phyloP scores from a whole-genome alignment of 2,329 filamentous ascomycete genomes.

The Talaromyces sp. region DNA sequence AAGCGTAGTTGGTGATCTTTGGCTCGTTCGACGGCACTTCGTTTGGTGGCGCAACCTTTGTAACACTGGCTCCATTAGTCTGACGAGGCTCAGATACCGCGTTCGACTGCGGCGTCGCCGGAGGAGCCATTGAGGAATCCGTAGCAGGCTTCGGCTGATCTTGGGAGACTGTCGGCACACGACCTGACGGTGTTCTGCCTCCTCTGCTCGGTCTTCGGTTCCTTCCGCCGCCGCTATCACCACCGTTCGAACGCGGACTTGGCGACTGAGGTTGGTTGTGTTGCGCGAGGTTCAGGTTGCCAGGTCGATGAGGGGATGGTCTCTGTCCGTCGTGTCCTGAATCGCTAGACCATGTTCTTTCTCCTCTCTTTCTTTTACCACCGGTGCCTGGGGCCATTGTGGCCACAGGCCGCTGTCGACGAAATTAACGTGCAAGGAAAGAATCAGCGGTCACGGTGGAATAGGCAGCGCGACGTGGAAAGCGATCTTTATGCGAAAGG shows the following conservation, averaged over 20 bases:
- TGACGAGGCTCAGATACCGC: constrained; percentile 32
- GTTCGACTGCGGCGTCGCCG: constrained; percentile 30
- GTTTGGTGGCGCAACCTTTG: constrained; percentile 23
- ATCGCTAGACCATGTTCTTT: constrained; percentile 47
- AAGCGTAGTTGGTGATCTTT: constrained; percentile 57
- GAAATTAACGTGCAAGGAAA: constrained; percentile 21
- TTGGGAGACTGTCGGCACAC: constrained; percentile 38
- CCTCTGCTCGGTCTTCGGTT: constrained; percentile 40
- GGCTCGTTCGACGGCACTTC: constrained; percentile 23
- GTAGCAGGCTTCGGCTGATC: constrained; percentile 33
- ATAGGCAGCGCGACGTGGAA: constrained; percentile 33
- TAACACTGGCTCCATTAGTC: constrained; percentile 30
- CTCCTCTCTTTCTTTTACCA: constrained; percentile 57
- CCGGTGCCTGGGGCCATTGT: constrained; percentile 52
- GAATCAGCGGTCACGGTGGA: constrained; percentile 26
- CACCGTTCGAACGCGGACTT: constrained; percentile 35
- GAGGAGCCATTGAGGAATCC: constrained; percentile 35
- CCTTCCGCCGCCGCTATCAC: constrained; percentile 36
- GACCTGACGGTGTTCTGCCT: constrained; percentile 37
- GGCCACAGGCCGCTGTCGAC: constrained; percentile 25
- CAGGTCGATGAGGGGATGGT: constrained; percentile 50
- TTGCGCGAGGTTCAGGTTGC: constrained; percentile 53
- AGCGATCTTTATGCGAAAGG: constrained; percentile 18
- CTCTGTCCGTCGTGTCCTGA: constrained; percentile 41
- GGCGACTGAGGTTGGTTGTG: constrained; percentile 45